Conservation (phyloP, 78 protist species). For the Dictyostelium purpureum region DNA sequence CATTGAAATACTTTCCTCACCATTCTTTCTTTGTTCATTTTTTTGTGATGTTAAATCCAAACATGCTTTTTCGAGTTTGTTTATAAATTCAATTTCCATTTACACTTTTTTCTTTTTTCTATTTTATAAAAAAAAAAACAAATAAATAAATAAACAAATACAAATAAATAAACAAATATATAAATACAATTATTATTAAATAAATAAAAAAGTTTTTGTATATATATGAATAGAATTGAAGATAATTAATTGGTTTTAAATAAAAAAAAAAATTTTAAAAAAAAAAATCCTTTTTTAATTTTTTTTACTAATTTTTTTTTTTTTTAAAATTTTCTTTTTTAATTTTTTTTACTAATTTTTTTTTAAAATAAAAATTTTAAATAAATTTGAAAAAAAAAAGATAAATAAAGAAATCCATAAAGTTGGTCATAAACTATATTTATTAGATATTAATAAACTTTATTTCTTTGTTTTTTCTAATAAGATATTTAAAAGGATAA, state of each 20-base stretch:
- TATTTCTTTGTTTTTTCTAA: too few species aligned
- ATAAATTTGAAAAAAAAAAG: too few species aligned
- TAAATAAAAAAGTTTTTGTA: background rate
- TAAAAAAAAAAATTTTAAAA: background rate
- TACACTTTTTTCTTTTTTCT: background rate
- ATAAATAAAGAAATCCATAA: too few species aligned
- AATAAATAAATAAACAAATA: background rate
- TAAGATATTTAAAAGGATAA: too few species aligned
- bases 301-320: too few species aligned
- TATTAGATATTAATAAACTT: too few species aligned
- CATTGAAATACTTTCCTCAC: background rate
- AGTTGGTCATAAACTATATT: too few species aligned
- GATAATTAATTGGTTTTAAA: too few species aligned
- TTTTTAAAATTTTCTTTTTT: background rate
- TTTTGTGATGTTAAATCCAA: background rate
- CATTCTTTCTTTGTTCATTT: background rate
- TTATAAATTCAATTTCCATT: slow-evolving; percentile 22
- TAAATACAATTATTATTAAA: background rate
- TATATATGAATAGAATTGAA: too few species aligned
- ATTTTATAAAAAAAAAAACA: background rate
- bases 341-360: too few species aligned
- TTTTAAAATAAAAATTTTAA: too few species aligned
- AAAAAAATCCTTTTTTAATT: background rate
- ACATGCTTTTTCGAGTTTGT: slow-evolving; percentile 15
- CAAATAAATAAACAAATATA: background rate